phyloP scores from a whole-genome alignment of 768 basidiomycete genomes.

The Porpolomopsis calyptriformis region DNA sequence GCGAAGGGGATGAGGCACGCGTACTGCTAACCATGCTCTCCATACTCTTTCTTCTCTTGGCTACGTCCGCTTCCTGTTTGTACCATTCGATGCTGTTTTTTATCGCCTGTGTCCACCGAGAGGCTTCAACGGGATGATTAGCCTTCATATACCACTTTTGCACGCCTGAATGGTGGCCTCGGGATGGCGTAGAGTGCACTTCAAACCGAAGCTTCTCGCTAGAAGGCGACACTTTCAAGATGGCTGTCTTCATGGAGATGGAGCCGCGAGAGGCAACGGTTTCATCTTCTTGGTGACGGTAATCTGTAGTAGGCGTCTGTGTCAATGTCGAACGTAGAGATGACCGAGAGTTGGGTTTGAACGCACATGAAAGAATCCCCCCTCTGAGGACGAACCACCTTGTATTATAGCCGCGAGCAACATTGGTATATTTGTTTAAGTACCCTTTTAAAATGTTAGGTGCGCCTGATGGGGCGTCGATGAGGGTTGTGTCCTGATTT shows the following conservation, averaged over 20 bases:
- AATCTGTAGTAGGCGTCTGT: conserved; percentile 41
- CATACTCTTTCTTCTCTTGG: conserved; percentile 16
- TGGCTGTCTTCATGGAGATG: conserved; percentile 76
- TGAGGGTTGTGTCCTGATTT: conserved; percentile 68
- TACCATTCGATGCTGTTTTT: conserved; percentile 63
- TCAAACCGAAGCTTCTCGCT: conserved; percentile 71
- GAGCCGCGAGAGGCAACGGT: conserved; percentile 75
- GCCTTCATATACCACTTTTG: conserved; percentile 81
- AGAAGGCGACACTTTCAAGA: conserved; percentile 41
- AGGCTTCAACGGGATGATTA: conserved; percentile 81
- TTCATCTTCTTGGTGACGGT: conserved; percentile 86
- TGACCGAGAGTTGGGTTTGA: not conserved
- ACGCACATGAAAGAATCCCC: conserved; percentile 76
- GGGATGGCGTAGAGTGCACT: conserved; percentile 51
- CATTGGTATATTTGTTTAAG: conserved; percentile 87
- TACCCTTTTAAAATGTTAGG: conserved; percentile 65
- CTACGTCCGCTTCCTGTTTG: conserved; percentile 25
- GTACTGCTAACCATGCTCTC: conserved; percentile 37
- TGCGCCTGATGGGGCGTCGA: conserved; percentile 33
- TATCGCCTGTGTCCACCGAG: conserved; percentile 77
- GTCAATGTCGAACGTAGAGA: conserved; percentile 1
- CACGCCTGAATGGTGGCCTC: conserved; percentile 31
- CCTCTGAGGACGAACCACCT: conserved; percentile 89
- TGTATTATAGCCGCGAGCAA: conserved; percentile 80
- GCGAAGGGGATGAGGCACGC: conserved; percentile 16